Conservation (phyloP, 306 rosid species). For the Hippophae rhamnoides region DNA sequence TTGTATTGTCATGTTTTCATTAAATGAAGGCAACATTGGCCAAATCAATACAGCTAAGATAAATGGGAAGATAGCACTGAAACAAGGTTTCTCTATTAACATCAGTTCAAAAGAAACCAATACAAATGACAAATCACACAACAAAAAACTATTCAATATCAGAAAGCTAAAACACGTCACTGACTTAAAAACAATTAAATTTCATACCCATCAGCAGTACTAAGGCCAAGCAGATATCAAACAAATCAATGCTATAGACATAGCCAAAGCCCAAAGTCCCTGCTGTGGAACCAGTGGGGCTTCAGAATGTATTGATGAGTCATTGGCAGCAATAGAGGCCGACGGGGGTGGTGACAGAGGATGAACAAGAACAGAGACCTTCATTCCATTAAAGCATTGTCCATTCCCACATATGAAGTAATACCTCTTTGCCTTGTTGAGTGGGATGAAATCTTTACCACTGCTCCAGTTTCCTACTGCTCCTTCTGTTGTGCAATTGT, state of each 20-base stretch:
- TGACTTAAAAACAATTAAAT: constrained; percentile 1
- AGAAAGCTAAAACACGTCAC: too few relatives aligned
- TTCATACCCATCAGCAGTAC: background rate
- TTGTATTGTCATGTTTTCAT: too few relatives aligned
- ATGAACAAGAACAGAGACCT: constrained; percentile 63
- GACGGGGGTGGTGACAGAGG: constrained; percentile 50
- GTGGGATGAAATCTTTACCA: constrained; percentile 77
- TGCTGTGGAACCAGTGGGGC: constrained; percentile 11
- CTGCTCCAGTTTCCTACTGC: constrained; percentile 84
- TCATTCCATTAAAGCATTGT: constrained; percentile 79
- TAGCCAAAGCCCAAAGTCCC: constrained; percentile 13
- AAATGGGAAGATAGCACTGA: too few relatives aligned
- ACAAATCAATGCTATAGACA: constrained; percentile 23
- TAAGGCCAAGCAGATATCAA: constrained; percentile 33
- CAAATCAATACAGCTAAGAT: too few relatives aligned
- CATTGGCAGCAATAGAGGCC: constrained; percentile 12
- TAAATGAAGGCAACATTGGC: too few relatives aligned
- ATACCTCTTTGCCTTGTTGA: constrained; percentile 48
- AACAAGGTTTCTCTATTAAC: too few relatives aligned
- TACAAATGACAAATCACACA: too few relatives aligned
- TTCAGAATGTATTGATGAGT: constrained; percentile 16
- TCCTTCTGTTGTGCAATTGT: constrained; percentile 75
- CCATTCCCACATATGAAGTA: constrained; percentile 87
- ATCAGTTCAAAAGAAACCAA: too few relatives aligned
- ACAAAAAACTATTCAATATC: too few relatives aligned